Percentiles rank a stretch among this genome's conserved stretches.
These are phyloP conservation scores for Nymphaea thermarum DNA, from an alignment of 164 flowering plant genomes.

Conservation along the genomic window DNA sequence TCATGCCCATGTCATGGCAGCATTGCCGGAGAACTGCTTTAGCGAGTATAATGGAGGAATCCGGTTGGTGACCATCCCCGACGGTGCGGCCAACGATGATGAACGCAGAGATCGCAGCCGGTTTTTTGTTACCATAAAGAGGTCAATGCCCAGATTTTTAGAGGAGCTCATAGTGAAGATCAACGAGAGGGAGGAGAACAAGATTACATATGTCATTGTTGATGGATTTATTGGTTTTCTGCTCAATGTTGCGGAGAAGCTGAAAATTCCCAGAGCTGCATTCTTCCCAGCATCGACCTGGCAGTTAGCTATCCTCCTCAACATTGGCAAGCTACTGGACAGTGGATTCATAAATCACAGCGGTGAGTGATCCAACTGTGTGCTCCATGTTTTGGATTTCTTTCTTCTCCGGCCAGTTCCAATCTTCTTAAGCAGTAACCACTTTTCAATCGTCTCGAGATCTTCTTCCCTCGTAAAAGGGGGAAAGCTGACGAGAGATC, in stretches of 20 bases:
- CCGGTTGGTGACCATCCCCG: slow-evolving; percentile 10
- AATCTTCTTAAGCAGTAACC: too few species aligned
- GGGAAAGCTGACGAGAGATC: too few species aligned
- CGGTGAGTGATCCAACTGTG: slow-evolving; percentile 3
- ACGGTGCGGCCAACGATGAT: slow-evolving; percentile 5
- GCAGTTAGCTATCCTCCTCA: neutral
- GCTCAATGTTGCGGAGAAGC: slow-evolving; percentile 6
- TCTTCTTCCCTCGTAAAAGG: too few species aligned
- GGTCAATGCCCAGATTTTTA: neutral
- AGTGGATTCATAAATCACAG: slow-evolving; percentile 4
- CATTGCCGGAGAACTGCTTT: neutral
- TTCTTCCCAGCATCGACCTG: slow-evolving; percentile 5
- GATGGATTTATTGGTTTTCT: slow-evolving; percentile 6
- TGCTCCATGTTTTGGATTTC: neutral
- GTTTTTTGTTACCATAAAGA: neutral
- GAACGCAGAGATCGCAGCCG: slow-evolving; percentile 5
- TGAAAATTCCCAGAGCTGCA: slow-evolving; percentile 8
- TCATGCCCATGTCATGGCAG: slow-evolving; percentile 5
- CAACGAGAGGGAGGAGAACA: neutral
- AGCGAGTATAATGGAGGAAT: slow-evolving; percentile 1
- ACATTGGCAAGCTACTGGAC: slow-evolving; percentile 9
- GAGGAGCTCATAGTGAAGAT: slow-evolving; percentile 9
- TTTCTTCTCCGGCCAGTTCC: neutral
- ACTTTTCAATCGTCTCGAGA: too few species aligned
- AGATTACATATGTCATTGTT: slow-evolving; percentile 9